Evolutionary conservation across 768 basidiomycete genomes (phyloP).

Genomic region (Auricularia heimuer): DNA sequence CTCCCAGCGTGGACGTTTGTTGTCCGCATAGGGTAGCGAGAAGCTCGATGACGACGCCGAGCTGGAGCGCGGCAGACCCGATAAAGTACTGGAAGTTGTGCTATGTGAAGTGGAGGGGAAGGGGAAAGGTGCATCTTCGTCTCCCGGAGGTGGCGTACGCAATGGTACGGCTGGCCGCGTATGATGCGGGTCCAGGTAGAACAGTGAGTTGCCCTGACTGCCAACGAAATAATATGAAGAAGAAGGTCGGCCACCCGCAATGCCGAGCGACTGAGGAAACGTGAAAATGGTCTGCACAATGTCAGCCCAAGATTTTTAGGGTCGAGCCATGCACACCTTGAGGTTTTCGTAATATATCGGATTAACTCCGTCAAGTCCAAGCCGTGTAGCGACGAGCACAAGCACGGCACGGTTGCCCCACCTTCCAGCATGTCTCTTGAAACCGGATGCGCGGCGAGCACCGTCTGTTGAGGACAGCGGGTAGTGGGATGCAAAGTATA

Average conservation of each 20-base stretch:
- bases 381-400: conserved; percentile 72
- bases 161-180: conserved; percentile 69
- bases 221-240: conserved; percentile 98
- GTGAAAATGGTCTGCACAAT: conserved; percentile 63
- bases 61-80: conserved; percentile 4
- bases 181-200: conserved; percentile 76
- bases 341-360: conserved; percentile 87
- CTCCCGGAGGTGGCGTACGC: conserved; percentile 33
- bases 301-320: not conserved
- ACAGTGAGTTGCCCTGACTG: conserved; percentile 76
- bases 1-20: not conserved
- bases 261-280: conserved; percentile 92
- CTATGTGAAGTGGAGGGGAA: not conserved
- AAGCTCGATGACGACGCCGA: conserved; percentile 3
- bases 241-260: conserved; percentile 93
- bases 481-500: conserved; percentile 60
- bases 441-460: not conserved
- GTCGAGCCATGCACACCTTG: conserved; percentile 37
- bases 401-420: conserved; percentile 87
- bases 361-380: conserved; percentile 90
- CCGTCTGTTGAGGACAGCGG: not conserved
- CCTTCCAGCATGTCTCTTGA: conserved; percentile 12
- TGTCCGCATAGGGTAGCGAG: not conserved
- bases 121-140: conserved; percentile 5
- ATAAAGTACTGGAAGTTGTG: not conserved